These are phyloP conservation scores for Viola odorata DNA, from an alignment of 345 rosid species.

Conservation along the genomic window DNA sequence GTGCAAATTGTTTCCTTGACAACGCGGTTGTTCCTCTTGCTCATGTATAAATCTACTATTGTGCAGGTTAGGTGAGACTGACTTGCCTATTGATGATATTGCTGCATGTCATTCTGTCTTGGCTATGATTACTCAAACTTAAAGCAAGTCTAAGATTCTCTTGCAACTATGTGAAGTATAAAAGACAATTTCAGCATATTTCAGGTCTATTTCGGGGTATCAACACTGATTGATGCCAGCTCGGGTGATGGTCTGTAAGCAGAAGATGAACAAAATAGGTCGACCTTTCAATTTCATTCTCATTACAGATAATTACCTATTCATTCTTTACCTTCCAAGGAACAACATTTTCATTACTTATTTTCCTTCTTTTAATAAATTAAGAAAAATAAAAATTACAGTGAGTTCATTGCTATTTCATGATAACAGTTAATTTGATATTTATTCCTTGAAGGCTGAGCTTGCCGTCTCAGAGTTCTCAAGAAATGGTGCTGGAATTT, in stretches of 20 bases:
- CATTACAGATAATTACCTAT: not conserved
- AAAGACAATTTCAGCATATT: slow-evolving; percentile 5
- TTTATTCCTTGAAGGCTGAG: slow-evolving; percentile 53
- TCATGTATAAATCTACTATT: slow-evolving; percentile 49
- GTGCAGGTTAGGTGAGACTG: slow-evolving; percentile 79
- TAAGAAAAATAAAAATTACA: no score
- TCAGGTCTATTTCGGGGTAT: slow-evolving; percentile 84
- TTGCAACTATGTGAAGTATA: slow-evolving; percentile 3
- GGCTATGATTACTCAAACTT: not conserved
- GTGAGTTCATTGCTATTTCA: no score
- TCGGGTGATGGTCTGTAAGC: slow-evolving; percentile 63
- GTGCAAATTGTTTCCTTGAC: slow-evolving; percentile 9
- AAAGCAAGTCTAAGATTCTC: not conserved
- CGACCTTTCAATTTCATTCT: slow-evolving; percentile 16
- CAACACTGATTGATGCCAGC: slow-evolving; percentile 75
- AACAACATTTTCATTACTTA: no score
- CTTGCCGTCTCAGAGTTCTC: slow-evolving; percentile 85
- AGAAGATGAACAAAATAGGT: slow-evolving; percentile 91
- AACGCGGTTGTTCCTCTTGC: slow-evolving; percentile 42
- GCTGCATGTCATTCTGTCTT: slow-evolving; percentile 42
- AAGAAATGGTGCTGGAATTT: slow-evolving; percentile 76
- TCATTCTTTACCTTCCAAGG: slow-evolving; percentile 2
- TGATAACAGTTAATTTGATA: no score
- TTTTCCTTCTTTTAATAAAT: no score
- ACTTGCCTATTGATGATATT: slow-evolving; percentile 90